A percentile compares a stretch with the other conserved stretches of the same genome.
Evolutionary conservation across 495 filamentous ascomycete genomes (phyloP).

Genomic region (Penicillium angulare): DNA sequence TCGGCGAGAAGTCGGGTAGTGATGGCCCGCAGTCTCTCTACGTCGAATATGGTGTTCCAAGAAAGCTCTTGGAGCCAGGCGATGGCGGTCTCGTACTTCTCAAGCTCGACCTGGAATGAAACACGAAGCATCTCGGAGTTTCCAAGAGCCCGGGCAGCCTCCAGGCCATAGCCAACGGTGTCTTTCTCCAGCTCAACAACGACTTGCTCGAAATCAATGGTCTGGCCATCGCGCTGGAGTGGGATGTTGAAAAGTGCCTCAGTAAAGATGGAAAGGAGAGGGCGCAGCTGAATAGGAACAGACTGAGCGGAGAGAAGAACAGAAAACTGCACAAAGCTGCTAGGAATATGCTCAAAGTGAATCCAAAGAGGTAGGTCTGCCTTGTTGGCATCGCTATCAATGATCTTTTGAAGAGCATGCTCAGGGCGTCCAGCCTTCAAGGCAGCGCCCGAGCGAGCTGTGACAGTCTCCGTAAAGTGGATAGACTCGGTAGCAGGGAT

Average conservation of each 20-base stretch:
- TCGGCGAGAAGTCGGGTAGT: constrained; percentile 86
- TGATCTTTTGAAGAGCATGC: constrained; percentile 70
- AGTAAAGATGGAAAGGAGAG: constrained; percentile 77
- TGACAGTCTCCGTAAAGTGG: constrained; percentile 87
- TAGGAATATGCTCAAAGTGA: constrained; percentile 93
- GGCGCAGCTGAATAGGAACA: constrained; percentile 71
- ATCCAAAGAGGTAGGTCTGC: constrained; percentile 74
- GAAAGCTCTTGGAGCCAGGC: constrained; percentile 84
- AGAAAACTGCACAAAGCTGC: constrained; percentile 82
- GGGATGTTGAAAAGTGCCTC: constrained; percentile 95
- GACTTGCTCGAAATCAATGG: constrained; percentile 85
- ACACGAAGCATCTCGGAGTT: constrained; percentile 79
- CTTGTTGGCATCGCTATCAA: constrained; percentile 61
- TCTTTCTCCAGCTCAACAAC: constrained; percentile 87
- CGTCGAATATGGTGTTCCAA: constrained; percentile 85
- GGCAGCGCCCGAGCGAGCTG: constrained; percentile 81
- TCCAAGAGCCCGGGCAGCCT: constrained; percentile 60
- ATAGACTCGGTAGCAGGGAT: constrained; percentile 85
- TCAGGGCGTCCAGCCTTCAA: constrained; percentile 61
- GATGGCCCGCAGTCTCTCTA: constrained; percentile 75
- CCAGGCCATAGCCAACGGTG: constrained; percentile 78
- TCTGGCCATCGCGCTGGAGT: constrained; percentile 71
- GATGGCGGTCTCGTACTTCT: constrained; percentile 81
- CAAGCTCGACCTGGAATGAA: constrained; percentile 79
- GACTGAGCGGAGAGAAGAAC: constrained; percentile 73